Conservation (phyloP, 768 basidiomycete species). For the Sarcomyxa edulis region DNA sequence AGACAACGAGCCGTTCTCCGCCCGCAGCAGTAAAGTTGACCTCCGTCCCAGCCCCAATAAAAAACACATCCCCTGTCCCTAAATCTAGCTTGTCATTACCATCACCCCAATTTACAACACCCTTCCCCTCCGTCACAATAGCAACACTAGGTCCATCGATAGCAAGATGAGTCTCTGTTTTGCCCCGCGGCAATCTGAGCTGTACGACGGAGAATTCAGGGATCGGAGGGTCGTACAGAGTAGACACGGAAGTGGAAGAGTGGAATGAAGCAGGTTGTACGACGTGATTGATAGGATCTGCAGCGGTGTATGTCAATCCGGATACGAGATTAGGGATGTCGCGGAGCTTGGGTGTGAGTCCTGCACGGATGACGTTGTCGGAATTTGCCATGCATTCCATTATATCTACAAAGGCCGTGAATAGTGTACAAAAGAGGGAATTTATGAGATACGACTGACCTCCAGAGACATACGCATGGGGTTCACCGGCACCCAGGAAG, state of each 20-base stretch:
- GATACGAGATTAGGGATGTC: slow-evolving; percentile 88
- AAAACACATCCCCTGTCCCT: slow-evolving; percentile 69
- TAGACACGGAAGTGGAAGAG: slow-evolving; percentile 16
- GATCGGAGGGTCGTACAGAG: slow-evolving; percentile 87
- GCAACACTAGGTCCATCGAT: slow-evolving; percentile 83
- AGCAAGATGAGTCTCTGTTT: slow-evolving; percentile 48
- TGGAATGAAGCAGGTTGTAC: slow-evolving; percentile 55
- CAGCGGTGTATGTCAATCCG: slow-evolving; percentile 81
- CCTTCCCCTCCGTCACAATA: slow-evolving; percentile 70
- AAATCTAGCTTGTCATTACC: slow-evolving; percentile 32
- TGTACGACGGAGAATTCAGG: slow-evolving; percentile 88
- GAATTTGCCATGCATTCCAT: slow-evolving; percentile 99
- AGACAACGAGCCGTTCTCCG: slow-evolving; percentile 41
- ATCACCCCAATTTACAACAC: slow-evolving; percentile 46
- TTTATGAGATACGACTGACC: slow-evolving; percentile 41
- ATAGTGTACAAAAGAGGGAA: slow-evolving; percentile 6
- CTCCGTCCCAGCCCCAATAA: slow-evolving; percentile 68
- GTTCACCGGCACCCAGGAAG: slow-evolving; percentile 93
- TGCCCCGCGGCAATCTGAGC: slow-evolving; percentile 39
- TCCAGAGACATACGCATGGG: slow-evolving; percentile 93
- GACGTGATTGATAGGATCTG: slow-evolving; percentile 61
- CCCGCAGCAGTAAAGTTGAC: slow-evolving; percentile 43
- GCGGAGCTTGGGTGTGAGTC: slow-evolving; percentile 93
- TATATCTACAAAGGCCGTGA: slow-evolving; percentile 59
- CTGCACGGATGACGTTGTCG: slow-evolving; percentile 98